Evolutionary conservation across 2,329 filamentous ascomycete species (phyloP), one percentile per base, ranked within the genome.

Genomic region (Nothophaeocryptopus gaeumannii): DNA sequence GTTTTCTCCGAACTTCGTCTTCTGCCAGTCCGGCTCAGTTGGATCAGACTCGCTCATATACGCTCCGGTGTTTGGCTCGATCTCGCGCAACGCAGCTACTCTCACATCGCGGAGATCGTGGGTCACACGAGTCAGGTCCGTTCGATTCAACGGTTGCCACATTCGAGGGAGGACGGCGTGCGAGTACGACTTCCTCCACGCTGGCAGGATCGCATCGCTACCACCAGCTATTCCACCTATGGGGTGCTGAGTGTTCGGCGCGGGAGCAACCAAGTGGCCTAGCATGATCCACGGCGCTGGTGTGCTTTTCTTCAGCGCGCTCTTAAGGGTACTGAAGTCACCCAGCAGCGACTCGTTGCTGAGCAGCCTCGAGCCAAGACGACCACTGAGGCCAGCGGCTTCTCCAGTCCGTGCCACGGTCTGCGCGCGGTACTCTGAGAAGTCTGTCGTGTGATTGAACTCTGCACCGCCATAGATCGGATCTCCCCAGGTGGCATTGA

Each of bases 41-140:
- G 63, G 53, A 50, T 68, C 51, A 43, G 73, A 76, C 59, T 77
- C 76, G 53, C 75, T 78, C 50, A 76, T 58, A 55, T 78, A 78
- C 5, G 71, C 68, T 15, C 71, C 38, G 64, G 70, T 37, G 63
- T 71, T 15, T 62, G 73, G 65, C 8, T 71, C 68, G 12, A 80
- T 56, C 5, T 70, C 51, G 33, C 67, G 67, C 3, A 79, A 48
- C 37, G 36, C 51, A 10, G 41, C 44, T 5, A 44, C 34, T 12
- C 32, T 20, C 11, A 47, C 16, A 10, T 51, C 45, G 15, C 47
- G 39, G 9, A 58, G 40, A 10, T 33, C 38, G 3, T 46, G 43
- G 1, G 53, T 56, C 16, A 47, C 39, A n/a, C 29, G 14, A 2
- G 34, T 20, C 30, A 54, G 44, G 65, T 67, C 14, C 13, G 71